These are phyloP conservation scores for Pseudocercospora pini-densiflorae DNA, from an alignment of 2,329 filamentous ascomycete species.

Conservation along the genomic window DNA sequence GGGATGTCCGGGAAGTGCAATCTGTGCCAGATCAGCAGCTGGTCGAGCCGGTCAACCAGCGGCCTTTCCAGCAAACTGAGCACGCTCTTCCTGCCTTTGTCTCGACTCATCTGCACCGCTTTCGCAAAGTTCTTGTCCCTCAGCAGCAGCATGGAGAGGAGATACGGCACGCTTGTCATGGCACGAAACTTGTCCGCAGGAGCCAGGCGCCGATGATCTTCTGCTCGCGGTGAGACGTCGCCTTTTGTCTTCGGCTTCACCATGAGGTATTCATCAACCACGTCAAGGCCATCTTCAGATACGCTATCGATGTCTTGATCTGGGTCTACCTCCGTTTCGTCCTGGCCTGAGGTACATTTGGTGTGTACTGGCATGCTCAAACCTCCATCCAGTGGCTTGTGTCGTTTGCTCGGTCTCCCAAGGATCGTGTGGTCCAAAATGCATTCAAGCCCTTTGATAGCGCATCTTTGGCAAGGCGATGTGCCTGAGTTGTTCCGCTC, in stretches of 20 bases:
- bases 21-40: slow-evolving; percentile 17
- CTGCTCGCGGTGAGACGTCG: not conserved
- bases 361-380: not conserved
- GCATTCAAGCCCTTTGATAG: slow-evolving; percentile 23
- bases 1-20: slow-evolving; percentile 21
- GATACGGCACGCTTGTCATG: not conserved
- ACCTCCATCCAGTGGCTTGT: not conserved
- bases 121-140: not conserved
- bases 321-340: not conserved
- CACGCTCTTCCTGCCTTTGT: not conserved
- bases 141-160: slow-evolving; percentile 5
- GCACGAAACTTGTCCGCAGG: slow-evolving; percentile 3
- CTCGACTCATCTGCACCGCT: not conserved
- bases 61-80: slow-evolving; percentile 7
- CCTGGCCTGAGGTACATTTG: not conserved
- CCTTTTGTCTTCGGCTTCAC: slow-evolving; percentile 4
- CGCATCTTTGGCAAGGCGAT: slow-evolving; percentile 21
- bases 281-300: slow-evolving; percentile 1
- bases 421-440: slow-evolving; percentile 26
- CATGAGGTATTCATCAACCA: slow-evolving; percentile 20
- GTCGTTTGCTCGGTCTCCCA: slow-evolving; percentile 20
- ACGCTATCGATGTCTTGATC: not conserved
- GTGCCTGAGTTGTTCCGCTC: slow-evolving; percentile 17
- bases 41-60: not conserved
- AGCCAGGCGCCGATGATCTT: not conserved